Evolutionary conservation across 306 rosid genomes (phyloP).

Genomic region (Heteromeles arbutifolia): DNA sequence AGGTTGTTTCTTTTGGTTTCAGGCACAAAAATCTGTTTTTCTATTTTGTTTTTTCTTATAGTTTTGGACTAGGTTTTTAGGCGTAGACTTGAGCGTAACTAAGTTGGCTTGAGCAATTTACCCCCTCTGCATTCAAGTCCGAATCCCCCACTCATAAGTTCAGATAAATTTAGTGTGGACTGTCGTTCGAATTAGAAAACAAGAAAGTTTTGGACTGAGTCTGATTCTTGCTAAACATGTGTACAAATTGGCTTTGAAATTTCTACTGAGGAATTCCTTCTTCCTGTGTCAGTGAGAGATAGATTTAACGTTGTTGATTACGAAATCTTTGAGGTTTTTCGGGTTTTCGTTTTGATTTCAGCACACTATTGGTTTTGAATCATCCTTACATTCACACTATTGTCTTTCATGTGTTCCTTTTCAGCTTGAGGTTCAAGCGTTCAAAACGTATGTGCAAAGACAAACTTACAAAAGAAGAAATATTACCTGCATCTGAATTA

Average conservation of each 20-base stretch:
- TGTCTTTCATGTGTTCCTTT: constrained; percentile 10
- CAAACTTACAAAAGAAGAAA: background rate
- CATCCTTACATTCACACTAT: too few relatives aligned
- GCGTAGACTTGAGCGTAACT: background rate
- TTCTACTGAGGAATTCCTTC: background rate
- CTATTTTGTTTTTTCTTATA: background rate
- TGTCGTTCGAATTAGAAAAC: too few relatives aligned
- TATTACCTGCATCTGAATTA: background rate
- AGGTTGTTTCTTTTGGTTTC: background rate
- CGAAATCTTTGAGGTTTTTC: background rate
- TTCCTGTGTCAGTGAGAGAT: background rate
- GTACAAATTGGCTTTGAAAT: background rate
- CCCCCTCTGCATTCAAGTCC: background rate
- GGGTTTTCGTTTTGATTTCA: background rate
- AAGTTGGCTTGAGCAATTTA: background rate
- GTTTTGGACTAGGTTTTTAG: background rate
- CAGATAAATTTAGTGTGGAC: too few relatives aligned
- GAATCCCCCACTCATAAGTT: background rate
- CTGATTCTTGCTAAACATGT: background rate
- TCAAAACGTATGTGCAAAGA: constrained; percentile 3
- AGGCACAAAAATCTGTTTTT: too few relatives aligned
- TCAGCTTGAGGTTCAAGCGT: constrained; percentile 19
- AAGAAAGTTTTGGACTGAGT: background rate
- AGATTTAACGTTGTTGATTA: background rate
- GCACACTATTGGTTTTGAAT: background rate